phyloP scores from a whole-genome alignment of 2,329 filamentous ascomycete genomes.

The Paecilomyces formosus region DNA sequence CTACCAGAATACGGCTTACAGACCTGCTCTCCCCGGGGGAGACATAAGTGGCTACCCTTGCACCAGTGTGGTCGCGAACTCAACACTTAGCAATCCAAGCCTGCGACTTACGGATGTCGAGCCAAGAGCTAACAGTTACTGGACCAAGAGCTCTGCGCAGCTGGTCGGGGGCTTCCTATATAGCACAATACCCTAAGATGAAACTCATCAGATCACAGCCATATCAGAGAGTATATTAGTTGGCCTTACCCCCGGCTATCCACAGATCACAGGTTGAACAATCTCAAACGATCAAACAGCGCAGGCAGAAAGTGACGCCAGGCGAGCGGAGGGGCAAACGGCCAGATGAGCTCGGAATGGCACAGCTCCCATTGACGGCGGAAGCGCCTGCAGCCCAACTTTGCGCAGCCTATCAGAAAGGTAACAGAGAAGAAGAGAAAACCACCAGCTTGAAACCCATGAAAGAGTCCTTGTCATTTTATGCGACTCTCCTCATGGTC shows the following conservation, averaged over 20 bases:
- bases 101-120: background rate
- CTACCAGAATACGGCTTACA: conserved; percentile 6
- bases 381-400: background rate
- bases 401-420: background rate
- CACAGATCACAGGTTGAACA: background rate
- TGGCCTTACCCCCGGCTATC: background rate
- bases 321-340: background rate
- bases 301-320: background rate
- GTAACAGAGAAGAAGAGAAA: background rate
- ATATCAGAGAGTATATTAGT: background rate
- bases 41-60: conserved; percentile 18
- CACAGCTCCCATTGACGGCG: background rate
- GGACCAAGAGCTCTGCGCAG: background rate
- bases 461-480: background rate
- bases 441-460: background rate
- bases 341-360: background rate
- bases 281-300: background rate
- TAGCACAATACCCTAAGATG: background rate
- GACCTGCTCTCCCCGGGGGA: conserved; percentile 25
- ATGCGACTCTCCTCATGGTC: background rate
- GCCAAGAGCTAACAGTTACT: background rate
- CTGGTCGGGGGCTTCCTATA: background rate
- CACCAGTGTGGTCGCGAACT: background rate
- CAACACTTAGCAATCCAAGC: background rate
- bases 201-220: background rate